Evolutionary conservation across 2,329 filamentous ascomycete species (phyloP), one percentile per base, ranked within the genome.

Genomic region (Leptographium galeiforme): DNA sequence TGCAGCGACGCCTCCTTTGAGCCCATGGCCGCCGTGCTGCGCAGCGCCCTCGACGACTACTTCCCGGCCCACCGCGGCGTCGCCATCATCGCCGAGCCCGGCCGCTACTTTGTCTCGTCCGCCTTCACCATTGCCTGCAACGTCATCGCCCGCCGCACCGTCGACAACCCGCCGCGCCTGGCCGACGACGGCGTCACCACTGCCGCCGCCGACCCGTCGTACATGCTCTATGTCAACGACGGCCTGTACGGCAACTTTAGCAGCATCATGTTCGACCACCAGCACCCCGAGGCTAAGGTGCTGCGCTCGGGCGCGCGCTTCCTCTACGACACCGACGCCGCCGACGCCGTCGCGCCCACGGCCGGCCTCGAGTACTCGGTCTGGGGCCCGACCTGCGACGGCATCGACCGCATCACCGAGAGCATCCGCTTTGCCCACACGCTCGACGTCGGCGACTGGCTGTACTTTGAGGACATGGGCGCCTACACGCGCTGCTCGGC

Each of bases 181-280:
- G 36, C 38, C 6, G 43, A 85, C 67, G 56, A 47, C 36, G 75
- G 14, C 19, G 14, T 7, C 18, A 39, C 75, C 50, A 75, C 5
- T 6, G 25, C 11, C 2, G 8, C 36, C 8, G 39, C 30, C 30
- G 2, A 75, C 57, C 82, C 81, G 57, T 87, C 84, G 60, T 96
- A 95, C 76, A 98, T 97, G 93, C 73, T 96, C 48, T 98, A 98
- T 68, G 74, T 97, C 67, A 98, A 98, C 66, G 93, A 98, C 62
- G 93, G 93, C 33, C 85, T 97, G 52, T 98, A 98, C 65, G 93
- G 93, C 63, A 97, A 97, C 73, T 97, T 98, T 66, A 95, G 89
- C 60, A 94, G 89, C 80, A 97, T 97, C 77, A 95, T 97, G 75
- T 98, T 96, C 67, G 93, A 97, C 65, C 93, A 97, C 70, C 93